Percentiles rank a stretch among this genome's conserved stretches.
Conservation (phyloP, 2,329 filamentous ascomycete genomes). For the Metarhizium rileyi region DNA sequence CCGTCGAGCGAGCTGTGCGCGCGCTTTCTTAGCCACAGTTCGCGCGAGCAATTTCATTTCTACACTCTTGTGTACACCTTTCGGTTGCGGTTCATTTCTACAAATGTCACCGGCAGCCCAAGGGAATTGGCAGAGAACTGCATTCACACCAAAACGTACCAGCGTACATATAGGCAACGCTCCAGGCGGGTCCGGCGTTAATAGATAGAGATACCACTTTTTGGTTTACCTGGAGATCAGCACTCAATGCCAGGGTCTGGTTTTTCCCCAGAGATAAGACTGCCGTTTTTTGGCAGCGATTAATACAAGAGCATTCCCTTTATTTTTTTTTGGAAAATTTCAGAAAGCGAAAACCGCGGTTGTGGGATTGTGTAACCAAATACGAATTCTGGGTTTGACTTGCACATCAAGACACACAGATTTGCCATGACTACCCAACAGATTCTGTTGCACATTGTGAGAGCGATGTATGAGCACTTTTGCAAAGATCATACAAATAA, state of each 20-base stretch:
- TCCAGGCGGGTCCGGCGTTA: slow-evolving; percentile 13
- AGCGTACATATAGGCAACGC: slow-evolving; percentile 10
- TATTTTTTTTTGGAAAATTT: background rate
- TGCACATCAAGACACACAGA: background rate
- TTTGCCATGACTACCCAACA: background rate
- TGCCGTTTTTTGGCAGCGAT: background rate
- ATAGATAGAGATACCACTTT: slow-evolving; percentile 13
- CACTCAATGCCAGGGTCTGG: slow-evolving; percentile 1
- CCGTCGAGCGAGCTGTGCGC: slow-evolving; percentile 3
- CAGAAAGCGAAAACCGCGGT: background rate
- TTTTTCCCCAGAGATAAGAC: background rate
- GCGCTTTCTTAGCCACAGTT: background rate
- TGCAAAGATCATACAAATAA: no score
- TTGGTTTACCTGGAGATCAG: background rate
- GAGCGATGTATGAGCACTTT: background rate
- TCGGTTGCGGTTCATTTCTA: background rate
- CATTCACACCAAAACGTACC: background rate
- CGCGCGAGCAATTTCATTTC: background rate
- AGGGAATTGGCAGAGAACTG: background rate
- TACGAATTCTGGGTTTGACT: background rate
- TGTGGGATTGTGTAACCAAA: background rate
- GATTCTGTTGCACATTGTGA: no score
- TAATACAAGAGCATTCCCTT: slow-evolving; percentile 1
- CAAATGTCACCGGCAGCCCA: background rate
- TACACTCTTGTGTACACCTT: background rate